Percentiles rank a stretch among this genome's conserved stretches.
Evolutionary conservation across 2,329 filamentous ascomycete genomes (phyloP).

Genomic region (Colletotrichum trifolii): DNA sequence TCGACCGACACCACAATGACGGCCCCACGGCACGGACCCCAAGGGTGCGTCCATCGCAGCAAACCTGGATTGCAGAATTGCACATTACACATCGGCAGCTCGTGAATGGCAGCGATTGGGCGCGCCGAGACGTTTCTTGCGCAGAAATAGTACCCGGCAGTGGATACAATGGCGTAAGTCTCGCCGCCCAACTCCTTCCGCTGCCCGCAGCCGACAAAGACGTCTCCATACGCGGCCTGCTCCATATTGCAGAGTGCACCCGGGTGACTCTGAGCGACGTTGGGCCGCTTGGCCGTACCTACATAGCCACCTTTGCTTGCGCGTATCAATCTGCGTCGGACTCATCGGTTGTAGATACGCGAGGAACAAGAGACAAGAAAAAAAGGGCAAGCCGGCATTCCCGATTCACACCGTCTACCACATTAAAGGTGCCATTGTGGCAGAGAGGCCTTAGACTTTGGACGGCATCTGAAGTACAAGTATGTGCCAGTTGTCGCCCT

Average conservation of each 20-base stretch:
- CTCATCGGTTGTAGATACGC: too few species aligned
- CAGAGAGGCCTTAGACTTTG: not conserved
- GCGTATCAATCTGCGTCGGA: constrained; percentile 19
- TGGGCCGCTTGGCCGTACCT: constrained; percentile 20
- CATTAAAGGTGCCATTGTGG: not conserved
- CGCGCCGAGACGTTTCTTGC: constrained; percentile 15
- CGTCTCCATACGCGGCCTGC: constrained; percentile 1
- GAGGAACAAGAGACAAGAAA: too few species aligned
- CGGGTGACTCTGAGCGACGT: too few species aligned
- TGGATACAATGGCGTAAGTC: constrained; percentile 34
- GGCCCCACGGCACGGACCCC: not conserved
- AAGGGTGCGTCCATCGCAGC: constrained; percentile 5
- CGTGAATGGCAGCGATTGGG: constrained; percentile 9
- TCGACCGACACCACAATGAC: not conserved
- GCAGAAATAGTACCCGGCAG: constrained; percentile 26
- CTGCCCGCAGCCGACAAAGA: not conserved
- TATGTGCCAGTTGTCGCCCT: constrained; percentile 20
- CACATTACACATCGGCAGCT: constrained; percentile 9
- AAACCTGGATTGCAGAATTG: not conserved
- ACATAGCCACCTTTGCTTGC: constrained; percentile 34
- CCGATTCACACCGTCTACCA: not conserved
- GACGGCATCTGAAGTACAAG: constrained; percentile 26
- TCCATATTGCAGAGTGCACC: not conserved
- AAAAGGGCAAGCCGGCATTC: not conserved
- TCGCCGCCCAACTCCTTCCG: constrained; percentile 18